A percentile compares a stretch with the other conserved stretches of the same genome.
Evolutionary conservation across 2,329 filamentous ascomycete genomes (phyloP).

Genomic region (Ophiostoma australiae): DNA sequence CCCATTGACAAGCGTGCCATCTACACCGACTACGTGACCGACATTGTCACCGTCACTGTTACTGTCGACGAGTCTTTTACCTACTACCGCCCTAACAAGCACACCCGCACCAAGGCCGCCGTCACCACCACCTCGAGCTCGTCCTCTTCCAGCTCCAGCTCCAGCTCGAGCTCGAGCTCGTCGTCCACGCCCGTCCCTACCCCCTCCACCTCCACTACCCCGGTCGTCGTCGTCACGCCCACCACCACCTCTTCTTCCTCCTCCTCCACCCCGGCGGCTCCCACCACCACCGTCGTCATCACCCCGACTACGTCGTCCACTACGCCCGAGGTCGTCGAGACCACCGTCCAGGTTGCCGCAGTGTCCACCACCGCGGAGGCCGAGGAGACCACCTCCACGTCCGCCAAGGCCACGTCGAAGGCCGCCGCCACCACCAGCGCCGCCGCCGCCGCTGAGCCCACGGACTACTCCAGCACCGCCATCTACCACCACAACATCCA

Average conservation of each 20-base stretch:
- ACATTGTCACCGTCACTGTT: slow-evolving; percentile 44
- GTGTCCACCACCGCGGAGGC: slow-evolving; percentile 15
- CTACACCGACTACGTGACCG: slow-evolving; percentile 40
- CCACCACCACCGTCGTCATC: not conserved
- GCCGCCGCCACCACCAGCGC: not conserved
- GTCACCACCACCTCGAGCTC: slow-evolving; percentile 14
- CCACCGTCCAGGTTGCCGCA: not conserved
- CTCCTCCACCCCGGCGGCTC: not conserved
- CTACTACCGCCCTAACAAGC: slow-evolving; percentile 9
- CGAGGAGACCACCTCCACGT: slow-evolving; percentile 15
- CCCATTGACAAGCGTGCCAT: slow-evolving; percentile 43
- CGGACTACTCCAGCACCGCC: slow-evolving; percentile 38
- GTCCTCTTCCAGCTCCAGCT: not conserved
- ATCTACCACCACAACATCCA: slow-evolving; percentile 80
- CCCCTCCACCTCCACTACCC: not conserved
- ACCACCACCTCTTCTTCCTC: not conserved
- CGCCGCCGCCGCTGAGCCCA: slow-evolving; percentile 20
- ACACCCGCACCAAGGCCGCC: slow-evolving; percentile 21
- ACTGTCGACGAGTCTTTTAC: slow-evolving; percentile 17
- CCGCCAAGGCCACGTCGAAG: not conserved
- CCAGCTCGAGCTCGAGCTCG: not conserved
- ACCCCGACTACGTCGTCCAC: slow-evolving; percentile 15
- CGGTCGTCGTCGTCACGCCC: not conserved
- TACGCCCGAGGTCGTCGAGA: slow-evolving; percentile 14
- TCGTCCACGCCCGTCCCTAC: not conserved